A percentile compares a stretch with the other conserved stretches of the same genome.
These are phyloP conservation scores for Lactarius indigo DNA, from an alignment of 768 basidiomycete genomes.

Conservation along the genomic window DNA sequence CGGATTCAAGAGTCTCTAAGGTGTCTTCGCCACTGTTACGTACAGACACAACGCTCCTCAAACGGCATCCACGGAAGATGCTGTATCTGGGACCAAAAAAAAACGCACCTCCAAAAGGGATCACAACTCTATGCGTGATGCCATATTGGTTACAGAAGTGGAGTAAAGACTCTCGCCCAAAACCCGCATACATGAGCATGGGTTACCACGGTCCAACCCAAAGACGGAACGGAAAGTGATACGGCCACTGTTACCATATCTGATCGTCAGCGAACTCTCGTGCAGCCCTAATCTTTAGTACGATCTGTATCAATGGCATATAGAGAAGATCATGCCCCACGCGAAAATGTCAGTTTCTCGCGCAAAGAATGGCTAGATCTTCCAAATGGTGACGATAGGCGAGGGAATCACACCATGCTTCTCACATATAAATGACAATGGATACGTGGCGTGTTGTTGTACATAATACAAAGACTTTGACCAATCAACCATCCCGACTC, in stretches of 20 bases:
- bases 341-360: not conserved
- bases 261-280: not conserved
- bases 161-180: not conserved
- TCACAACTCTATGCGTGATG: not conserved
- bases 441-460: constrained; percentile 13
- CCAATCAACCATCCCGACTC: constrained; percentile 24
- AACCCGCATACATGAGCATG: not conserved
- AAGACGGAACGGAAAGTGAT: not conserved
- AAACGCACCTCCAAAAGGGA: not conserved
- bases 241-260: not conserved
- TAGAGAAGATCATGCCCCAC: not conserved
- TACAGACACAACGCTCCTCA: not conserved
- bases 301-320: not conserved
- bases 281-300: not conserved
- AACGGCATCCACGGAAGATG: not conserved
- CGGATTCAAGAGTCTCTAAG: not conserved
- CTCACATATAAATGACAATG: constrained; percentile 14
- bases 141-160: not conserved
- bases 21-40: not conserved
- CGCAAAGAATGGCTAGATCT: not conserved
- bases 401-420: not conserved
- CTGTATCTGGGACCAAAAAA: not conserved
- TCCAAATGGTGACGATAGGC: not conserved
- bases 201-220: not conserved
- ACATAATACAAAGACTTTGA: constrained; percentile 23